Evolutionary conservation across 495 filamentous ascomycete genomes (phyloP).

Genomic region (Neurospora sp.): DNA sequence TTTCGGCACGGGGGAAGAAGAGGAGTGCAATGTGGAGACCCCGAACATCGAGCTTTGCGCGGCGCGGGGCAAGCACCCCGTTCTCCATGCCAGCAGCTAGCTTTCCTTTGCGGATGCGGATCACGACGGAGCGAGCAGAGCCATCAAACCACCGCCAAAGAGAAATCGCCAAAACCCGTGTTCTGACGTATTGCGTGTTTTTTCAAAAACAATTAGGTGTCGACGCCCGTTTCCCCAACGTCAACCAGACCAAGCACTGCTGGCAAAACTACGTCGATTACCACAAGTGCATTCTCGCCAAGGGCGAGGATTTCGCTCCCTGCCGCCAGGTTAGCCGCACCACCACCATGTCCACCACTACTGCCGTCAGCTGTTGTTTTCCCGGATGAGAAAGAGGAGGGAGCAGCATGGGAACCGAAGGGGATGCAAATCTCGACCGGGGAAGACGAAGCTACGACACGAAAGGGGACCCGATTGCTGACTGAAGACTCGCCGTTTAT

Average conservation of each 20-base stretch:
- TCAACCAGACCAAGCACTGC: slow-evolving; percentile 89
- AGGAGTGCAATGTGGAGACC: background rate
- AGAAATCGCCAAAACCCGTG: background rate
- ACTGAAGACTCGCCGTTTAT: background rate
- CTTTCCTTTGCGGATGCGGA: background rate
- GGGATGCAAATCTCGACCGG: background rate
- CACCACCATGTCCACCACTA: background rate
- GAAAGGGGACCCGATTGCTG: background rate
- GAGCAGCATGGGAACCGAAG: background rate
- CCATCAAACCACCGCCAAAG: slow-evolving; percentile 10
- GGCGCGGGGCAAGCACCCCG: slow-evolving; percentile 4
- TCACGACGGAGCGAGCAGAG: background rate
- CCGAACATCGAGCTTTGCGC: background rate
- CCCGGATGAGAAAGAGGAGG: slow-evolving; percentile 12
- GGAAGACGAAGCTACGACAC: background rate
- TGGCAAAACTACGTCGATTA: slow-evolving; percentile 99
- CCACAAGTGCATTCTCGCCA: slow-evolving; percentile 97
- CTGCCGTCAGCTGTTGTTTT: background rate
- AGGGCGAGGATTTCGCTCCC: slow-evolving; percentile 97
- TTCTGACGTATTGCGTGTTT: background rate
- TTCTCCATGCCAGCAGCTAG: background rate
- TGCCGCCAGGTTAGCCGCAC: slow-evolving; percentile 73
- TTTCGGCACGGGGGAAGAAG: background rate
- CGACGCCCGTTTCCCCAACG: slow-evolving; percentile 97
- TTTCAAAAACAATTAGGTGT: slow-evolving; percentile 52